A percentile compares a stretch with the other conserved stretches of the same genome.
Conservation (phyloP, 805 yeast genomes). For the Gaillardinia entomophila region DNA sequence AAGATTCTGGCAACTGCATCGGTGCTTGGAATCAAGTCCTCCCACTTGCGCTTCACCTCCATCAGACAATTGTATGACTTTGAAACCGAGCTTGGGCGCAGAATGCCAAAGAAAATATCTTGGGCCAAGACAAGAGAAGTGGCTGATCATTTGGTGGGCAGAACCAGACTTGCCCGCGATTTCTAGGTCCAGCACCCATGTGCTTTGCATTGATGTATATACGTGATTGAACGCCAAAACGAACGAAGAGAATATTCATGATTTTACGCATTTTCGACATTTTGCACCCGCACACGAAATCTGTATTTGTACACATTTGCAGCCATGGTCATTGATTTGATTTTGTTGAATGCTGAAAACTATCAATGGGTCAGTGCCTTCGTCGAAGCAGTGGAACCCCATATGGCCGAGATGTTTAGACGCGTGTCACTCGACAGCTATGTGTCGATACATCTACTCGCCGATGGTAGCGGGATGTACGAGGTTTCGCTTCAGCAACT, state of each 20-base stretch:
- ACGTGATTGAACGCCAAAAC: background rate
- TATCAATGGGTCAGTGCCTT: too few relatives aligned
- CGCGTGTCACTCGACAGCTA: too few relatives aligned
- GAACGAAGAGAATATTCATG: background rate
- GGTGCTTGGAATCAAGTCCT: conserved; percentile 77
- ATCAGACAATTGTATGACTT: conserved; percentile 74
- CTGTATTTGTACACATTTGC: background rate
- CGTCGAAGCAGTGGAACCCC: too few relatives aligned
- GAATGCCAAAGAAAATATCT: conserved; percentile 86
- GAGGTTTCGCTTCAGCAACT: too few relatives aligned
- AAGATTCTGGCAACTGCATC: conserved; percentile 54
- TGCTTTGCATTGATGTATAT: conserved; percentile 1
- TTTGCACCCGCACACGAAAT: background rate
- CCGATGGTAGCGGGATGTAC: too few relatives aligned
- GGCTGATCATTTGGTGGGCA: conserved; percentile 81
- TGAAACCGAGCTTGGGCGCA: conserved; percentile 73
- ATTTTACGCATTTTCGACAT: too few relatives aligned
- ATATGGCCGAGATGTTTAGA: too few relatives aligned
- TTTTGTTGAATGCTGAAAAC: background rate
- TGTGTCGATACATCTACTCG: too few relatives aligned
- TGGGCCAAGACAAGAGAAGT: conserved; percentile 75
- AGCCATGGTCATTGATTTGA: background rate
- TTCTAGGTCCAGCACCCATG: background rate
- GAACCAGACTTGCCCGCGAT: conserved; percentile 25
- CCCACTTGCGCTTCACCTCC: conserved; percentile 69